These are phyloP conservation scores for Trichoderma afroharzianum DNA, from an alignment of 2,329 filamentous ascomycete genomes.

Conservation along the genomic window DNA sequence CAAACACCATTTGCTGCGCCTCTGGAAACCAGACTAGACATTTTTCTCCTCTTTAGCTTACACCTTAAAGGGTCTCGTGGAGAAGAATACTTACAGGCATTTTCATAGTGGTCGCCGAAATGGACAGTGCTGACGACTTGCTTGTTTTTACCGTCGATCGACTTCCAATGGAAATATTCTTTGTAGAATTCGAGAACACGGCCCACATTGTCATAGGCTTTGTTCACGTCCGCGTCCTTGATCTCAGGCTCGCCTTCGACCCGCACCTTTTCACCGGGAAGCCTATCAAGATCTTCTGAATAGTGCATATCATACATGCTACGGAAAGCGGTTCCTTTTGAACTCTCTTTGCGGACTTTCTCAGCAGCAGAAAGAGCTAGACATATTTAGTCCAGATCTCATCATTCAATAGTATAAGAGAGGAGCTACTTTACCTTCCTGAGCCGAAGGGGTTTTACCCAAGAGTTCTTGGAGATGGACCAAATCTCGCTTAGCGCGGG, in stretches of 20 bases:
- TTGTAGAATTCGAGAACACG: slow-evolving; percentile 48
- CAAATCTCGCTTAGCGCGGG: background rate
- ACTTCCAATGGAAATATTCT: slow-evolving; percentile 47
- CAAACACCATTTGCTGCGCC: slow-evolving; percentile 52
- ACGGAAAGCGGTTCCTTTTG: too few species aligned
- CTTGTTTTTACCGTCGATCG: slow-evolving; percentile 49
- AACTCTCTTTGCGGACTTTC: background rate
- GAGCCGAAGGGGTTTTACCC: background rate
- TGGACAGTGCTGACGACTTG: slow-evolving; percentile 50
- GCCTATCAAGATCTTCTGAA: too few species aligned
- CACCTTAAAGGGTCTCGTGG: too few species aligned
- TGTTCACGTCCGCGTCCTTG: slow-evolving; percentile 43
- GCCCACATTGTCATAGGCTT: slow-evolving; percentile 49
- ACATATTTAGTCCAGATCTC: background rate
- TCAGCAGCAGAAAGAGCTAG: background rate
- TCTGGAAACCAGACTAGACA: slow-evolving; percentile 46
- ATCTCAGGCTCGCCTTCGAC: slow-evolving; percentile 39
- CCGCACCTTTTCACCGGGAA: slow-evolving; percentile 32
- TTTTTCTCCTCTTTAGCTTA: too few species aligned
- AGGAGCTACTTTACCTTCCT: background rate
- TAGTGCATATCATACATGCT: too few species aligned
- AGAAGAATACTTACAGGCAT: slow-evolving; percentile 41
- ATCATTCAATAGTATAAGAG: too few species aligned
- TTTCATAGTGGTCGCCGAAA: slow-evolving; percentile 47
- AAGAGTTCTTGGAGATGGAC: background rate